Base-by-base conservation (phyloP, 169 alveolate genomes). In the Besnoitia besnoiti region DNA sequence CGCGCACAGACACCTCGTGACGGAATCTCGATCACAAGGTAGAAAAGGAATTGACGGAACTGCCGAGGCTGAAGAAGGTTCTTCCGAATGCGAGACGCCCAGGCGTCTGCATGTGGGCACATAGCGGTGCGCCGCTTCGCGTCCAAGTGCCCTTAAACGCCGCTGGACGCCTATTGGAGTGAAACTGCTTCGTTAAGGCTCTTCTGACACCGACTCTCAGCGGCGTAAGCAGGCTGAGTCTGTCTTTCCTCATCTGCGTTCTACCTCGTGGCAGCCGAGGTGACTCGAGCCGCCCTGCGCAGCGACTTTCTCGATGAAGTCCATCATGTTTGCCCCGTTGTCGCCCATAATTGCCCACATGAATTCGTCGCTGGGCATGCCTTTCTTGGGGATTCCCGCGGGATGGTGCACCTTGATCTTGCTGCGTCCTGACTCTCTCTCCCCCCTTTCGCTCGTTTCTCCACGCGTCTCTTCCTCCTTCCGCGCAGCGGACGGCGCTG, bases 271-370 rank as follows among this genome's bases (percentile, higher is more conserved):
- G 87, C 87, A 77, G 19, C 33, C 42, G 39, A 27, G 37, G 2
- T n/a, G 35, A 37, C 40, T 39, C 24, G 87, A 77, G 37, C 61
- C 35, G 30, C 87, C 87, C 40, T 77, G 87, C 47, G 47, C 87
- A 10, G 59, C 87, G 50, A 77, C 47, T 3, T 12, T 0, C n/a
- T 77, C 61, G 3, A 77, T 77, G 37, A 19, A 8, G 24, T 77
- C 37, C 59, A 77, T 21, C 35, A 77, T 33, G n/a, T 35, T 35
- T 3, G 87, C 87, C 0, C 59, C 87, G 8, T 39, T 39, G 35
- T 77, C 59, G 2, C n/a, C 37, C 5, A 12, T 10, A 51, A 77
- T 39, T 16, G 21, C 42, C 87, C 59, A 19, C n/a, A 12, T 39
- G 47, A 42, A 14, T 12, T 33, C 59, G 10, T 77, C 87, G 10